Base-by-base conservation (phyloP, 2,329 filamentous ascomycete species). In the Colletotrichum sublineola region DNA sequence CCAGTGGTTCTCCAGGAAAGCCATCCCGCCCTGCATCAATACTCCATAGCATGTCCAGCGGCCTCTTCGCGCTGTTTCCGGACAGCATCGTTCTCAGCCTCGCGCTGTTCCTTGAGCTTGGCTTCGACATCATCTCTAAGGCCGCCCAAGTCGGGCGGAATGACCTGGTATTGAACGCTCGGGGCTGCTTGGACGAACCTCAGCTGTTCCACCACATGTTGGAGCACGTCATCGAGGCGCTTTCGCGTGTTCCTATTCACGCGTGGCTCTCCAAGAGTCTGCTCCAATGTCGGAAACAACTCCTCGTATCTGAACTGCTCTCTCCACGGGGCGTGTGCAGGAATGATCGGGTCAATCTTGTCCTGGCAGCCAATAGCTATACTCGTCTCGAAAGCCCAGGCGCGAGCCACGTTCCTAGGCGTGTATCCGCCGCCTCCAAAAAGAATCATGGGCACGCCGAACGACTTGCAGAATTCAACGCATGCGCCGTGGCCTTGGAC, bases 341-440 rank as follows among this genome's bases (percentile, higher is more conserved):
- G 96, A 38, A 98, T 92, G 15, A 90, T 88, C 24, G 92, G 89
- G 79, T 87, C 84, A 74, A 98, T 92, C 69, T 89, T 88, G 74
- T 92, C 87, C 73, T 93, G 87, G 69, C 91, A 91, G 76, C 92
- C 91, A 74, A 97, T 93, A 73, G 94, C 94, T 76, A 98, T 94
- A 73, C 93, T 93, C 15, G 96, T 99, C 84, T 99, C 96, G 82
- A 97, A 96, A 33, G 95, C 94, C 96, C 96, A 99, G 40, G 96
- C 95, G 66, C 96, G 93, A 53, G 96, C 96, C 8, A 99, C 96
- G 78, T 99, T 99, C 75, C 96, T 91, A 6, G 96, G 95, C 18
- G 96, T 99, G 83, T 99, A 99, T 38, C 96, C 96, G 68, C 96
- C 96, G 50, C 96, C 96, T 56, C 96, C 96, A 71, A 98, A 94